phyloP scores from a whole-genome alignment of 495 filamentous ascomycete genomes.

The Penicillium turbatum region DNA sequence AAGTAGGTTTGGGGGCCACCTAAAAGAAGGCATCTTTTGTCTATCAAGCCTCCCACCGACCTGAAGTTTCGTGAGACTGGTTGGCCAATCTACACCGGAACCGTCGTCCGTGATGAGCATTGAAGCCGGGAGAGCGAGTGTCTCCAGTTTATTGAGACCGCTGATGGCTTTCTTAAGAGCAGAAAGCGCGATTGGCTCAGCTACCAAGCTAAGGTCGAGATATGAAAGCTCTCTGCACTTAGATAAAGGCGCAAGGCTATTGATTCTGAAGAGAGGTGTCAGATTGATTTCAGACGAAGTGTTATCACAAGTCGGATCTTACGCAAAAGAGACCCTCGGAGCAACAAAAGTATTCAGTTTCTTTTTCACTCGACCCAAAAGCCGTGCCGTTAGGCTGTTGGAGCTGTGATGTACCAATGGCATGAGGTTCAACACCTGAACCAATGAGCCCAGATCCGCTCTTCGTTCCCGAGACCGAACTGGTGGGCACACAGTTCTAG shows the following conservation, averaged over 20 bases:
- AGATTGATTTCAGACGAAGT: neutral
- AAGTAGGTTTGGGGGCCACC: conserved; percentile 30
- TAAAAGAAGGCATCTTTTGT: conserved; percentile 20
- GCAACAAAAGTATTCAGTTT: conserved; percentile 60
- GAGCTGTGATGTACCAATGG: conserved; percentile 61
- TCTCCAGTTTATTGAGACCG: conserved; percentile 44
- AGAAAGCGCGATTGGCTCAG: conserved; percentile 48
- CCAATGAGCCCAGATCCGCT: conserved; percentile 50
- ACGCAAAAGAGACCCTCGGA: conserved; percentile 61
- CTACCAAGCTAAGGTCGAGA: conserved; percentile 58
- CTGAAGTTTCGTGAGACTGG: conserved; percentile 20
- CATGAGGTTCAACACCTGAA: conserved; percentile 55
- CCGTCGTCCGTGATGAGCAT: conserved; percentile 28
- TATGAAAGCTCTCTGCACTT: conserved; percentile 54
- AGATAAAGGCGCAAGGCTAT: conserved; percentile 58
- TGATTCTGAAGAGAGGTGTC: conserved; percentile 33
- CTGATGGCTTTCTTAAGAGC: conserved; percentile 51
- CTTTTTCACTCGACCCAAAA: conserved; percentile 56
- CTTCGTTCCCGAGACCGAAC: conserved; percentile 47
- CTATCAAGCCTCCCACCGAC: conserved; percentile 28
- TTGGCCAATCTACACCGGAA: conserved; percentile 24
- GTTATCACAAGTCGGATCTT: conserved; percentile 4
- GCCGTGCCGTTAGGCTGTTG: conserved; percentile 59
- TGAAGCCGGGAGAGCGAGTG: conserved; percentile 53
- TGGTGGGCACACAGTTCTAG: conserved; percentile 58